Percentiles rank a stretch among this genome's conserved stretches.
Conservation (phyloP, 108 stramenopile genomes). For the Mediolabrus comicus region DNA sequence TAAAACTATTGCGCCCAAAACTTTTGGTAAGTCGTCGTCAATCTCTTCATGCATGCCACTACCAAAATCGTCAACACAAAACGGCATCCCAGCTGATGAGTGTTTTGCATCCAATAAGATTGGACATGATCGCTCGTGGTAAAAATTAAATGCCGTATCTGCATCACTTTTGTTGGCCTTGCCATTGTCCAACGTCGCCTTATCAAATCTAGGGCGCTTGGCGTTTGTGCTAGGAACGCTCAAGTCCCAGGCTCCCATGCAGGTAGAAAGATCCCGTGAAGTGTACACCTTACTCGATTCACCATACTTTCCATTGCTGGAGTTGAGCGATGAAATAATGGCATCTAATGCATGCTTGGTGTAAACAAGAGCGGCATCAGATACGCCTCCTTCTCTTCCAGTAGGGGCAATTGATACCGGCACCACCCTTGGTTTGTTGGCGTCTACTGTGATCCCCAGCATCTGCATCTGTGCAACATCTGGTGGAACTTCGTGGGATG, state of each 20-base stretch:
- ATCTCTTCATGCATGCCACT: background rate
- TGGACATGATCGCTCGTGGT: constrained; percentile 43
- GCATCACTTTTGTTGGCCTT: constrained; percentile 16
- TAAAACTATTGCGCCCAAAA: constrained; percentile 34
- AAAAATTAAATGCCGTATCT: constrained; percentile 37
- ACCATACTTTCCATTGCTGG: background rate
- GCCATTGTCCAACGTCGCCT: constrained; percentile 5
- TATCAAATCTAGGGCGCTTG: constrained; percentile 5
- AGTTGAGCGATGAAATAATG: constrained; percentile 26
- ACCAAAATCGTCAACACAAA: constrained; percentile 33
- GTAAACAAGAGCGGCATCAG: constrained; percentile 38
- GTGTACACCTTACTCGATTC: constrained; percentile 18
- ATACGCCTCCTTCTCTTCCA: constrained; percentile 14
- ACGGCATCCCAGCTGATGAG: constrained; percentile 3
- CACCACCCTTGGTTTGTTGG: background rate
- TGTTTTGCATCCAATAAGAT: constrained; percentile 35
- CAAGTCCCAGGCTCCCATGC: constrained; percentile 44
- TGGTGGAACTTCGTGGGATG: background rate
- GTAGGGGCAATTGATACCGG: background rate
- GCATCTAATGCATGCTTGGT: constrained; percentile 40
- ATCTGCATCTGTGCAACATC: background rate
- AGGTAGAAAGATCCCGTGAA: constrained; percentile 38
- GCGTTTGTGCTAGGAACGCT: constrained; percentile 3
- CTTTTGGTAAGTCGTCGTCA: constrained; percentile 18
- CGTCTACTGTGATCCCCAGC: background rate